These are phyloP conservation scores for Debaryomyces sp. DNA, from an alignment of 1,139 yeast genomes.

Conservation along the genomic window DNA sequence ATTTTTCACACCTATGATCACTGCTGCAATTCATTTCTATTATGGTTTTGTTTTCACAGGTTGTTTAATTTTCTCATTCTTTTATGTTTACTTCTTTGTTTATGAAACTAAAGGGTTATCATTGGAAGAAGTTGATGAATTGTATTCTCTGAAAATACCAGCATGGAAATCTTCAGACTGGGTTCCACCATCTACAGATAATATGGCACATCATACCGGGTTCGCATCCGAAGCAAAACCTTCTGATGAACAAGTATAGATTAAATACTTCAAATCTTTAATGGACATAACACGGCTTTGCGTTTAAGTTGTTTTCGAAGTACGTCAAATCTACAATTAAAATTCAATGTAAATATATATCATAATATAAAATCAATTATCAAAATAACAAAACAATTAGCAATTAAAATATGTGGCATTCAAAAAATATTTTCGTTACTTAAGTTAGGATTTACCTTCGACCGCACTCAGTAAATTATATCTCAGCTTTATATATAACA, in stretches of 20 bases:
- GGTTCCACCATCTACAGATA: conserved; percentile 40
- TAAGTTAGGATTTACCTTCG: too few species aligned
- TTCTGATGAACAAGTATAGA: conserved; percentile 22
- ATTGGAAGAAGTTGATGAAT: conserved; percentile 68
- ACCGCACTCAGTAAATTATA: too few species aligned
- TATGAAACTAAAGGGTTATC: conserved; percentile 69
- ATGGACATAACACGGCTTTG: not conserved
- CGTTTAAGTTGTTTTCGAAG: not conserved
- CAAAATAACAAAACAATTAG: not conserved
- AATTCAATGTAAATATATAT: not conserved
- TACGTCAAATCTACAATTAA: not conserved
- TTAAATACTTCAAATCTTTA: not conserved
- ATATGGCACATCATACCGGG: conserved; percentile 35
- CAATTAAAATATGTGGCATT: not conserved
- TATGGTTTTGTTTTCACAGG: conserved; percentile 80
- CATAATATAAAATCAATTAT: not conserved
- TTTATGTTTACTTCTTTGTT: conserved; percentile 59
- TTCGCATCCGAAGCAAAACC: conserved; percentile 33
- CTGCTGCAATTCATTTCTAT: conserved; percentile 44
- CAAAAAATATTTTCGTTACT: too few species aligned
- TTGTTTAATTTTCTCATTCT: conserved; percentile 57
- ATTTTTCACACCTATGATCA: conserved; percentile 71
- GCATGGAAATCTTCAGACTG: conserved; percentile 52
- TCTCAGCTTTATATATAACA: not conserved
- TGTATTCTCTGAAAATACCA: conserved; percentile 49